Evolutionary conservation across 768 basidiomycete species (phyloP), one percentile per base, ranked within the genome.

Genomic region (Vararia minispora): DNA sequence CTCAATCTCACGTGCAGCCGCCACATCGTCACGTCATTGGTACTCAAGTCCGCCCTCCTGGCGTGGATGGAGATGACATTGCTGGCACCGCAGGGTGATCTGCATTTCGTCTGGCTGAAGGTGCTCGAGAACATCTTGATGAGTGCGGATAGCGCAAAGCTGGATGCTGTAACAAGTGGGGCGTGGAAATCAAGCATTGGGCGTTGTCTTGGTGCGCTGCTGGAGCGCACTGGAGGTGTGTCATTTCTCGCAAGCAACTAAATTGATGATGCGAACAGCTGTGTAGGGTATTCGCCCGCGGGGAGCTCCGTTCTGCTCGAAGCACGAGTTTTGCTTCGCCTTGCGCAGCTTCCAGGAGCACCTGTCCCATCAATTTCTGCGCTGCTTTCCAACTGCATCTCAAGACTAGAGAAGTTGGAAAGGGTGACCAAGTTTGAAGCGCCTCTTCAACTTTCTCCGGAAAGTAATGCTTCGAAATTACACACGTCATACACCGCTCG

Each of bases 11-110:
- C 85, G 0, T 73, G 69, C 49, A 79, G 84, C 48, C 46, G 59
- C 0, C 74, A 79, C 46, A 87, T 87, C 0, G 69, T 75, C 6
- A 74, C 68, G 9, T 80, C 81, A 0, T 64, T 94, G 29, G 60
- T 89, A 9, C 63, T 86, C 35, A 79, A 79, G 47, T 77, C 79
- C 0, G 71, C 74, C 1, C 63, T 92, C 6, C 59, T 94, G 3
- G 58, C 77, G 0, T 97, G 91, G 91, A 75, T 92, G 18, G 78
- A 84, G 52, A 75, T 83, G 59, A 83, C 87, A 49, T 51, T 85
- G 7, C 57, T 58, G 39, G 45, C 38, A 8, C 20, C 52, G 33
- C 42, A 30, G 4, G 42, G 47, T n/a, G 58, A 55, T 0, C 71
- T 76, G 43, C 58, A 59, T 7, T 49, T 78, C 10, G 72, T 70